These are phyloP conservation scores for Marsdenia floribunda DNA, from an alignment of 257 asterid genomes.

Conservation along the genomic window DNA sequence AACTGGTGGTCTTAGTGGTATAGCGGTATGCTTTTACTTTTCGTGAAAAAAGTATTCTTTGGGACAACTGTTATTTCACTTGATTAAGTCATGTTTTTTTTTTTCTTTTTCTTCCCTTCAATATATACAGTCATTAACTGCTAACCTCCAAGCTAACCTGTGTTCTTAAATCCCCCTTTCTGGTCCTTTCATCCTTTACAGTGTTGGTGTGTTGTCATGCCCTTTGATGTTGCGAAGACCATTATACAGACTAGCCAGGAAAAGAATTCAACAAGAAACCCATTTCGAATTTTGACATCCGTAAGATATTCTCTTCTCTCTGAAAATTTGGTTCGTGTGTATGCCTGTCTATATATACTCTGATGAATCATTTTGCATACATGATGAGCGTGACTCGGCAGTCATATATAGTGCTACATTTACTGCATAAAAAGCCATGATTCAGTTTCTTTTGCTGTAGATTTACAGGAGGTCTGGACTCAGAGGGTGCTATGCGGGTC, in stretches of 20 bases:
- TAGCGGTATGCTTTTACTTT: constrained; percentile 47
- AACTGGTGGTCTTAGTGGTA: constrained; percentile 89
- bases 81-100: neutral
- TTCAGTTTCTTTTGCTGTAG: constrained; percentile 33
- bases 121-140: neutral
- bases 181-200: constrained; percentile 15
- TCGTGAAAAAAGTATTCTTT: no score
- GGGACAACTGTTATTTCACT: no score
- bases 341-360: neutral
- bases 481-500: constrained; percentile 82
- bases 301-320: constrained; percentile 30
- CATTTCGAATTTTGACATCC: constrained; percentile 51
- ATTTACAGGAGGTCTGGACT: constrained; percentile 71
- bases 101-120: neutral
- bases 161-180: constrained; percentile 2
- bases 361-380: neutral
- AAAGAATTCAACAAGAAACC: constrained; percentile 55
- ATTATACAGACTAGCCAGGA: constrained; percentile 72
- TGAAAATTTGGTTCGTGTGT: neutral
- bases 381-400: neutral
- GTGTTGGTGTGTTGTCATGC: constrained; percentile 71
- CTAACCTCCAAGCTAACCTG: neutral
- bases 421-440: constrained; percentile 19
- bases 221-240: constrained; percentile 85
- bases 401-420: neutral